A percentile compares a stretch with the other conserved stretches of the same genome.
Conservation (phyloP, 2,329 filamentous ascomycete genomes). For the Didymella segeticola region DNA sequence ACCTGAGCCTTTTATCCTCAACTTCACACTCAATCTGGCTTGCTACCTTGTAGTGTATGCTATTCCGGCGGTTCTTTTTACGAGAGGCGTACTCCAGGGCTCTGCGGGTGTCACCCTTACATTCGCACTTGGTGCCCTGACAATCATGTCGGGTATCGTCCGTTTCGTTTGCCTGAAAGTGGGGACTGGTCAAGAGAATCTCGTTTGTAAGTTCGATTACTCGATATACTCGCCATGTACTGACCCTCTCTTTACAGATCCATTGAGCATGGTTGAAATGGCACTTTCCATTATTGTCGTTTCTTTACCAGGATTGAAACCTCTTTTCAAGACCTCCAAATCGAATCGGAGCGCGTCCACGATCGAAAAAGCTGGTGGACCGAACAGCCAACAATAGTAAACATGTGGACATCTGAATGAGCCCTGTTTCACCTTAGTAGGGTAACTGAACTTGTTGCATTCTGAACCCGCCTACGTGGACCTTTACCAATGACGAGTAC, state of each 20-base stretch:
- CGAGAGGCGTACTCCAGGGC: slow-evolving; percentile 14
- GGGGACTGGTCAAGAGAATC: slow-evolving; percentile 30
- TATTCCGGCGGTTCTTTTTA: slow-evolving; percentile 20
- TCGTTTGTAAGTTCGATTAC: slow-evolving; percentile 34
- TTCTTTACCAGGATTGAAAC: slow-evolving; percentile 28
- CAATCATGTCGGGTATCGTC: slow-evolving; percentile 27
- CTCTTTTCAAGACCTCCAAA: slow-evolving; percentile 6
- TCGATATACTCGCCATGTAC: not conserved
- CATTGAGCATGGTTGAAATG: slow-evolving; percentile 34
- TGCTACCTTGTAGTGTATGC: slow-evolving; percentile 30
- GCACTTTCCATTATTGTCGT: slow-evolving; percentile 32
- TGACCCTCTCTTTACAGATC: slow-evolving; percentile 8
- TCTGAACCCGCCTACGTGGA: no score
- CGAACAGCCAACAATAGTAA: not conserved
- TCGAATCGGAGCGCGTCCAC: not conserved
- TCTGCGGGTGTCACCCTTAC: slow-evolving; percentile 25
- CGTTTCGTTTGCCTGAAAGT: slow-evolving; percentile 28
- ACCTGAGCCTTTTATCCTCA: slow-evolving; percentile 33
- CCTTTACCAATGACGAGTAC: no score
- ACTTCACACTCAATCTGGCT: slow-evolving; percentile 32
- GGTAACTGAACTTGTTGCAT: no score
- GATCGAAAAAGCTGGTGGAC: not conserved
- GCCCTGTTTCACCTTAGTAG: no score
- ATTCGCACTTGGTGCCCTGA: slow-evolving; percentile 26
- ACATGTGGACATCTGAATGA: no score